Evolutionary conservation across 2,329 filamentous ascomycete genomes (phyloP), one percentile per base, ranked within the genome.

Genomic region (Lasiodiplodia gonubiensis): DNA sequence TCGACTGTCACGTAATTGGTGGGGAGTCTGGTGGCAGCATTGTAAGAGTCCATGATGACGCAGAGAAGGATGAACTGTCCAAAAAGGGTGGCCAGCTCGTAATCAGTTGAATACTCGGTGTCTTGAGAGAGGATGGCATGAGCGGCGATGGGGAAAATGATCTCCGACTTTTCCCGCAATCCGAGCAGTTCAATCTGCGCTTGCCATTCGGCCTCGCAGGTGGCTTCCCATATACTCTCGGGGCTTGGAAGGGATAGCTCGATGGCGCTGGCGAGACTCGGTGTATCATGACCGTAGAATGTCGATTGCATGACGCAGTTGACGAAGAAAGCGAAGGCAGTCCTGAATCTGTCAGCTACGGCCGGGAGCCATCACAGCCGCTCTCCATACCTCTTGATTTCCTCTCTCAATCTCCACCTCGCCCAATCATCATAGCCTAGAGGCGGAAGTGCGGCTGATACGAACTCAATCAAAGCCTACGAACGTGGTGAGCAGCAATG

Each of bases 1-100:
- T 61, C 57, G 14, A 64, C 46, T 4, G 57, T 48, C 7, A 37
- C 27, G 35, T 67, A 67, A 8, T 63, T 63, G 12, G 37, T 51
- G 11, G 57, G 66, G 11, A 64, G 48, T 11, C 33, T 52, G 23
- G 37, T 25, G 35, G 66, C 66, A n/a, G 37, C 27, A 39, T 63
- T 67, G 49, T 54, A 64, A 18, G 66, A 35, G 21, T 67, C 39
- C 23, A 61, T 30, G 14, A 67, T 67, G 49, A 64, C 66, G 49
- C 48, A 61, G n/a, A 67, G 66, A n/a, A 67, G 55, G 42, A 67
- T 64, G 12, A 63, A 51, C 18, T 67, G 66, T 18, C 66, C 66
- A 14, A 55, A 67, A 1, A 67, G 35, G 25, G 66, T 67, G 11
- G 66, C 66, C 2, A 67, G 49, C 39, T 67, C 66, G 27, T 67